Base-by-base conservation (phyloP, 2,329 filamentous ascomycete species). In the Sclerotinia spermophila region DNA sequence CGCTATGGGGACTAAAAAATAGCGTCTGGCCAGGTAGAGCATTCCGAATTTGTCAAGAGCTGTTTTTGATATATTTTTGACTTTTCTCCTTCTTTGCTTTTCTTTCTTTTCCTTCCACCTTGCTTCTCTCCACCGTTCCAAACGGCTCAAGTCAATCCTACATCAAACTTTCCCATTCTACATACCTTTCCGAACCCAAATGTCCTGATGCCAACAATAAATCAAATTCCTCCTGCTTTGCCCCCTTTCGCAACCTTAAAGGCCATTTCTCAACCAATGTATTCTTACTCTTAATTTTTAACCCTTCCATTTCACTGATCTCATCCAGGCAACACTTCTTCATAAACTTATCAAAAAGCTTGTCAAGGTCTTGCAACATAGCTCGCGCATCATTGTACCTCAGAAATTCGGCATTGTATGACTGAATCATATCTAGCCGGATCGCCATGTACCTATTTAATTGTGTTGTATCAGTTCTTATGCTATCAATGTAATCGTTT, bases 111-210 rank as follows among this genome's bases (percentile, higher is more conserved):
- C 45, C 4, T 48, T 4, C 44, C 7, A 24, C 44, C n/a, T 53
- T 8, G 27, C 48, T 7, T 53, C 48, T 53, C n/a, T 27, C n/a
- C 15, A 27, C 7, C 13, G 2, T 27, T 15, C 33, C 33, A 38
- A 33, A 59, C 19, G 33, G 44, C 4, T 24, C 19, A 45, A 45
- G 7, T 24, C 8, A 27, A 15, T 65, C 44, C 51, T 67, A 67
- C 17, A 33, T 59, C 51, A 59, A 67, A 35, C 3, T 82, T 77
- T 69, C 81, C 83, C 3, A 78, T 78, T 0, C 72, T 67, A 5
- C 71, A 59, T 69, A 68, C 15, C 65, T 67, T 58, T 71, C 69
- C 3, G 42, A 61, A 8, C 66, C 66, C 15, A 10, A 5, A 19
- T 38, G 35, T 24, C 56, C 66, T 11, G 38, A 56, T 24, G 62